Conservation (phyloP, 768 basidiomycete genomes). For the Boletus reticulatus region DNA sequence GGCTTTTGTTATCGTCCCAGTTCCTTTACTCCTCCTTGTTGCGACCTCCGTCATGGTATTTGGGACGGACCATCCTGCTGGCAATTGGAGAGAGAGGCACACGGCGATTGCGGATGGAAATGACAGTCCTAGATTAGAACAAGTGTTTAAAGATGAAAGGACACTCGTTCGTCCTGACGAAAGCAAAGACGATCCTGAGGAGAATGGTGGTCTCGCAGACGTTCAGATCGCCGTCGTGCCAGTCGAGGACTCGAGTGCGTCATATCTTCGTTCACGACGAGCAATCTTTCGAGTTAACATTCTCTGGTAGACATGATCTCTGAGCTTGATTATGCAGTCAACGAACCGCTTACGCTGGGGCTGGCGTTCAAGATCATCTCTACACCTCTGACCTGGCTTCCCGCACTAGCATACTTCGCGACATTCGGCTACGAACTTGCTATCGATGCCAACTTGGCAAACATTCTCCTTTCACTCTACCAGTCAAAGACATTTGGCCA, state of each 20-base stretch:
- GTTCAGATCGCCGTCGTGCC: conserved; percentile 12
- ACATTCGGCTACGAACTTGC: conserved; percentile 6
- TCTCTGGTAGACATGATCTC: conserved; percentile 14
- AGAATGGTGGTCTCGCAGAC: not conserved
- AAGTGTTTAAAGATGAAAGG: conserved; percentile 11
- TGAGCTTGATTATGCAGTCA: conserved; percentile 3
- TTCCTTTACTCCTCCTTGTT: conserved; percentile 46
- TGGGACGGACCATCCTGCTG: conserved; percentile 9
- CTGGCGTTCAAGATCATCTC: not conserved
- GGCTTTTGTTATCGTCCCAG: conserved; percentile 55
- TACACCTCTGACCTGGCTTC: conserved; percentile 3
- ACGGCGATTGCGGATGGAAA: not conserved
- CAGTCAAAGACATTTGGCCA: not conserved
- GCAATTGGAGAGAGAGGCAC: conserved; percentile 9
- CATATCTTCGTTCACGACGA: not conserved
- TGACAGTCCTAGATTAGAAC: not conserved
- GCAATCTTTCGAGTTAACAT: not conserved
- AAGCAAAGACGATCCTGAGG: conserved; percentile 17
- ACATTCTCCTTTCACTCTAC: conserved; percentile 1
- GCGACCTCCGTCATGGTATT: conserved; percentile 25
- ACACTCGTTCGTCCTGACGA: not conserved
- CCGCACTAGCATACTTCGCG: conserved; percentile 1
- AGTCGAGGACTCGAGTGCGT: not conserved
- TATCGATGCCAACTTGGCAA: conserved; percentile 4
- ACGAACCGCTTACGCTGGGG: not conserved